These are phyloP conservation scores for Plectosphaerella cucumerina DNA, from an alignment of 2,329 filamentous ascomycete species.

Conservation along the genomic window DNA sequence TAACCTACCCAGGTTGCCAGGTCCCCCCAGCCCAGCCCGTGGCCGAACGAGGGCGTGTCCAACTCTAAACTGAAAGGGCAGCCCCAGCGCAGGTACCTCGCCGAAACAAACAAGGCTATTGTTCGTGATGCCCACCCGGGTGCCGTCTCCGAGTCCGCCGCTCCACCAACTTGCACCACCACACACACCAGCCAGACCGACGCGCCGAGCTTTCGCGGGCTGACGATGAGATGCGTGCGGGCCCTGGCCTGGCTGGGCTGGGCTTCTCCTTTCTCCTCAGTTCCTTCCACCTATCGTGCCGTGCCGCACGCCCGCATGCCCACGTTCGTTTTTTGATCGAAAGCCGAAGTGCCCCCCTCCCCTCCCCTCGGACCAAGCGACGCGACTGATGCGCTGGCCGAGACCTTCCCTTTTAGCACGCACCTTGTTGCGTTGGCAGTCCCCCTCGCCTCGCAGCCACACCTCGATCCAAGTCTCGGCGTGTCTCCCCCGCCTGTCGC, in stretches of 20 bases:
- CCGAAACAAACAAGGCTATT: not conserved
- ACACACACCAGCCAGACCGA: too few species aligned
- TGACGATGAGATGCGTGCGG: too few species aligned
- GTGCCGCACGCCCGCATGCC: not conserved
- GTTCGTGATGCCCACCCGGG: not conserved
- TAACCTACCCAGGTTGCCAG: too few species aligned
- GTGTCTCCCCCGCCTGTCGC: not conserved
- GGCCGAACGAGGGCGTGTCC: not conserved
- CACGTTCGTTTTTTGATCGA: not conserved
- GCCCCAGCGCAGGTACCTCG: too few species aligned
- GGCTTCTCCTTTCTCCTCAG: not conserved
- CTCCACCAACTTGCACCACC: too few species aligned
- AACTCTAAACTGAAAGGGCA: not conserved
- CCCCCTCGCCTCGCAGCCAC: not conserved
- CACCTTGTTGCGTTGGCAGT: not conserved
- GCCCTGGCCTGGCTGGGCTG: not conserved
- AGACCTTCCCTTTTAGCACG: not conserved
- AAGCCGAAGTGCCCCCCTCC: not conserved
- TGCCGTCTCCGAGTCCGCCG: not conserved
- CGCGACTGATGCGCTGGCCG: not conserved
- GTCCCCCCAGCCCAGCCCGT: not conserved
- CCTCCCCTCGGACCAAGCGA: not conserved
- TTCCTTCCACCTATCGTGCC: not conserved
- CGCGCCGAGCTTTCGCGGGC: too few species aligned
- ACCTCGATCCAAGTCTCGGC: not conserved